Evolutionary conservation across 1,284 basidiomycete species (phyloP).

Genomic region (Earliella scabrosa): DNA sequence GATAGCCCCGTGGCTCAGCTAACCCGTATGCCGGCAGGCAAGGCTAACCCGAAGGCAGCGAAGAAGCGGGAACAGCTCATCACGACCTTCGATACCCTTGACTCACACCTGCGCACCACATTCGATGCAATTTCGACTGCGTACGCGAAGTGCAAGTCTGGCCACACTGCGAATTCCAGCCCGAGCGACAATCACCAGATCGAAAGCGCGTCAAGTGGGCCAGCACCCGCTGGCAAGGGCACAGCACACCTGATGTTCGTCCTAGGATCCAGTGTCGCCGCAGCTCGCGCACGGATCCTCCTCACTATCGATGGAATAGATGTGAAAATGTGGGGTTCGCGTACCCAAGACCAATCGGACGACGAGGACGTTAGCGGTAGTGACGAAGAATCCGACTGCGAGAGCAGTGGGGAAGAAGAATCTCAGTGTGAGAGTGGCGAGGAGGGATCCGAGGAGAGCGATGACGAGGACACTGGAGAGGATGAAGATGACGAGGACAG

Average conservation of each 20-base stretch:
- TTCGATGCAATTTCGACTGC: conserved; percentile 67
- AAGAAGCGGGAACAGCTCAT: conserved; percentile 66
- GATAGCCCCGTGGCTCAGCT: conserved; percentile 67
- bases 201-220: neutral
- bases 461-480: conserved; percentile 25
- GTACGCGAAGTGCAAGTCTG: conserved; percentile 47
- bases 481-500: conserved; percentile 29
- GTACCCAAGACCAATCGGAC: conserved; percentile 34
- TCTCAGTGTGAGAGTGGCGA: conserved; percentile 24
- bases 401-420: conserved; percentile 21
- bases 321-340: conserved; percentile 55
- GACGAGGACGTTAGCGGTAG: conserved; percentile 21
- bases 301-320: conserved; percentile 68
- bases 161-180: conserved; percentile 9
- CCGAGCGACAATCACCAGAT: conserved; percentile 6
- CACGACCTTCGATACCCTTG: conserved; percentile 67
- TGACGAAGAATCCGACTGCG: too few species aligned
- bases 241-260: conserved; percentile 61
- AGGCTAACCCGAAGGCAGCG: conserved; percentile 46
- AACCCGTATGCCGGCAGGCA: conserved; percentile 46
- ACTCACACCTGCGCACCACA: conserved; percentile 72
- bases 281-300: conserved; percentile 61
- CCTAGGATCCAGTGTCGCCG: conserved; percentile 64
- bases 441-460: conserved; percentile 22
- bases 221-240: neutral